A percentile compares a stretch with the other conserved stretches of the same genome.
phyloP scores from a whole-genome alignment of 1,284 basidiomycete species.

The Tylopilus sp. region DNA sequence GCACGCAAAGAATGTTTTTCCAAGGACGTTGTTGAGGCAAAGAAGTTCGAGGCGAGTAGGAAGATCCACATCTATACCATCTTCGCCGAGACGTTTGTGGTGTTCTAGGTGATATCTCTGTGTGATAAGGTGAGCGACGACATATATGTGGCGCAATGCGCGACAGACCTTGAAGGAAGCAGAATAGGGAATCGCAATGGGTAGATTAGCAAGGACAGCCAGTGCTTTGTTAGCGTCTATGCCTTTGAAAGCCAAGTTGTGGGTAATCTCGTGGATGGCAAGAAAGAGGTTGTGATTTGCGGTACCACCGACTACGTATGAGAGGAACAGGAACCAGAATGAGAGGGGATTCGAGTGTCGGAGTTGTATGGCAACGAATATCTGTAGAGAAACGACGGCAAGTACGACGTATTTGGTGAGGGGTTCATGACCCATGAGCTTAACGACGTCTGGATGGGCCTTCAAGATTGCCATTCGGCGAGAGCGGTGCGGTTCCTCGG shows the following conservation, averaged over 20 bases:
- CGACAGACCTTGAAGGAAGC: constrained; percentile 86
- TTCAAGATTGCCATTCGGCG: constrained; percentile 89
- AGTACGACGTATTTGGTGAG: constrained; percentile 87
- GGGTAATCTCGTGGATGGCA: constrained; percentile 98
- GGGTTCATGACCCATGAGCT: constrained; percentile 93
- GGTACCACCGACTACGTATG: constrained; percentile 90
- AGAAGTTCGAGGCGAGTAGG: constrained; percentile 85
- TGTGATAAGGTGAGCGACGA: constrained; percentile 1
- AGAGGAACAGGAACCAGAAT: constrained; percentile 68
- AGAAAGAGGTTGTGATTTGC: constrained; percentile 97
- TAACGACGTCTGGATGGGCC: constrained; percentile 90
- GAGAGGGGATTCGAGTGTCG: constrained; percentile 68
- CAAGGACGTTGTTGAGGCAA: constrained; percentile 90
- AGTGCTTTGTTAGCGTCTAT: constrained; percentile 83
- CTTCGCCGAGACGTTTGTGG: constrained; percentile 93
- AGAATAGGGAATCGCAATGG: constrained; percentile 93
- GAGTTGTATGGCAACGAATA: constrained; percentile 63
- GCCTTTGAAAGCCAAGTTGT: constrained; percentile 91
- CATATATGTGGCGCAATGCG: background rate
- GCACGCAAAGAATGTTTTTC: constrained; percentile 96
- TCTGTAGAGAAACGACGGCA: constrained; percentile 75
- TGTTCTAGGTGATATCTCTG: constrained; percentile 92
- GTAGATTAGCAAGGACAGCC: constrained; percentile 88
- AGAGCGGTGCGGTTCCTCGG: constrained; percentile 93
- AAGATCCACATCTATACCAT: constrained; percentile 93